Base-by-base conservation (phyloP, 164 flowering plant species). In the Malania oleifera region DNA sequence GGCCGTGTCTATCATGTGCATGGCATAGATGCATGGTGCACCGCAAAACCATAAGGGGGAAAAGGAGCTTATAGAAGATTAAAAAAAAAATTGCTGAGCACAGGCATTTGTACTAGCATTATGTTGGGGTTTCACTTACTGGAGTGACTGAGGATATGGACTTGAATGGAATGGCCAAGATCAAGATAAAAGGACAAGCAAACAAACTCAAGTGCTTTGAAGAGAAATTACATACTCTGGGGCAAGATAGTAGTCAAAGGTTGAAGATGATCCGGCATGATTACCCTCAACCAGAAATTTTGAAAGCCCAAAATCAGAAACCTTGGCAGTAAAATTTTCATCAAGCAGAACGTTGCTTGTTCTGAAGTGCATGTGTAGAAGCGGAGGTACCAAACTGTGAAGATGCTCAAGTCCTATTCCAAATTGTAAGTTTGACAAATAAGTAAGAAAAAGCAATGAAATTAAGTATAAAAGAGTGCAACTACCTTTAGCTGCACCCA, bases 401-500 rank as follows among this genome's bases (percentile, higher is more conserved):
- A 80, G 66, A 68, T 72, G 70, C 54, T 69, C 75, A 50, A 80
- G 68, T 25, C 81, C 83, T 77, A 75, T 23, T 23, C 31, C 39
- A 61, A 22, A 49, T 24, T 17, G 11, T 9, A 19, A 29, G 25
- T 35, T 34, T 28, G 34, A 23, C 19, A 14, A 35, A 44, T 14
- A 0, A 7, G 3, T 3, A 24, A 22, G n/a, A 13, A 29, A 48
- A 20, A 35, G 19, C 1, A 17, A 7, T 22, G 38, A 28, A 44
- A 53, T 20, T 31, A 9, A 31, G n/a, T n/a, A 48, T n/a, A 22
- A 40, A 45, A 2, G 23, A 19, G 37, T 10, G 22, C 4, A 39
- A 22, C 17, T 65, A 77, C 84, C 84, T 76, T 65, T 73, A 22
- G 78, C 84, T 50, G 84, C 79, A 57, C 72, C 81, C 19, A 77